A percentile compares a stretch with the other conserved stretches of the same genome.
These are phyloP conservation scores for Tetrastigma voinierianum DNA, from an alignment of 164 flowering plant species.

Conservation along the genomic window DNA sequence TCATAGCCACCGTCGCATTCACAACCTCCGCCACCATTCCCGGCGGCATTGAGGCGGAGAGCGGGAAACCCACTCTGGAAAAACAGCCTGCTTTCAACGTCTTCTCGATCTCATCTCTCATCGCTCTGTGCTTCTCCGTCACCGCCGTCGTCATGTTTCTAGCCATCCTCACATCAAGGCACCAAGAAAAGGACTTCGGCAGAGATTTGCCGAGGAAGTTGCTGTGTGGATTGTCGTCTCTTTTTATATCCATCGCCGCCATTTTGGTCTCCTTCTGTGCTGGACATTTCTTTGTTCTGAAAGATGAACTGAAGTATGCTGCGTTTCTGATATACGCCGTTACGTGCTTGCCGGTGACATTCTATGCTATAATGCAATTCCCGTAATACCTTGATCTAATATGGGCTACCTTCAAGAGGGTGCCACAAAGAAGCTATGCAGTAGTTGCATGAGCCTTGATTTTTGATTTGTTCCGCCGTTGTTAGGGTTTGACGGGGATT, in stretches of 20 bases:
- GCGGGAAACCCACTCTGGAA: constrained; percentile 17
- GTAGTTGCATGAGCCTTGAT: no score
- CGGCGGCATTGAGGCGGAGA: constrained; percentile 17
- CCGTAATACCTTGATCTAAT: constrained; percentile 18
- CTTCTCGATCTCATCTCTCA: constrained; percentile 21
- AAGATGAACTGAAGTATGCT: no score
- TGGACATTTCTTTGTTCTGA: no score
- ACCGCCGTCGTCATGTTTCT: constrained; percentile 24
- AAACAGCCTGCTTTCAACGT: constrained; percentile 10
- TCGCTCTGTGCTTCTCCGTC: constrained; percentile 25
- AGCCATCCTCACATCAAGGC: constrained; percentile 14
- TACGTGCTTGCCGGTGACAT: constrained; percentile 11
- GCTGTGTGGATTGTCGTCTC: no score
- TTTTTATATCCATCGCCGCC: no score
- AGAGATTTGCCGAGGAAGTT: no score
- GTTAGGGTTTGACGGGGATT: no score
- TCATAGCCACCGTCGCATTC: constrained; percentile 29
- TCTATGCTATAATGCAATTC: constrained; percentile 7
- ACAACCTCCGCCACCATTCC: no score
- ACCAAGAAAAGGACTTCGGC: no score
- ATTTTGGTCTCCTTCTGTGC: no score
- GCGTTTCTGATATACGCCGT: no score
- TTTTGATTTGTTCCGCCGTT: no score
- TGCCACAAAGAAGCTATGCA: constrained; percentile 12
- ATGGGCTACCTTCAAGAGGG: constrained; percentile 12